Base-by-base conservation (phyloP, 352 stramenopile species). In the Phytophthora citrophthora region DNA sequence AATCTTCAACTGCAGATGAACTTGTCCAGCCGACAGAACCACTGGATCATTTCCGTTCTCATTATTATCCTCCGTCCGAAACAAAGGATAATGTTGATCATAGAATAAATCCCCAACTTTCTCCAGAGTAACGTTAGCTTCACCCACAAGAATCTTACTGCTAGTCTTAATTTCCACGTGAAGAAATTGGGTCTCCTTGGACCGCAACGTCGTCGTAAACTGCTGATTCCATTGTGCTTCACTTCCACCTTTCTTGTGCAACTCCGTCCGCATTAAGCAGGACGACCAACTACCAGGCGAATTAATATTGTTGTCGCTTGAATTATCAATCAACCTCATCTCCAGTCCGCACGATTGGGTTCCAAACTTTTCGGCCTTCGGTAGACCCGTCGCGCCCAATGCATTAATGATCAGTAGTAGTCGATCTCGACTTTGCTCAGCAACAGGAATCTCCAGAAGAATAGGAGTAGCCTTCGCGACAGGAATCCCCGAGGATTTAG, bases 211-310 rank as follows among this genome's bases (percentile, higher is more conserved):
- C 3, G 74, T 72, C 1, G 75, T 86, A 51, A 95, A 94, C 40
- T 90, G 81, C 55, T 94, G 82, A 39, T 95, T 91, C 87, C 85
- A 95, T 47, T 91, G 81, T 9, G 87, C 85, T 43, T 95, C 85
- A 27, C 80, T 91, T 4, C 87, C 85, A 11, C 87, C 81, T 61
- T 94, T 94, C 72, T 92, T 93, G 70, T 92, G 83, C 16, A 92
- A 32, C 12, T 69, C 65, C 11, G 86, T 93, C 18, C 81, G 74
- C 52, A 91, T 68, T 47, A 76, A 65, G 9, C 64, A 74, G 6
- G 58, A 73, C 3, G 67, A 58, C 11, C 40, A 58, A 9, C 10
- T 58, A 52, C 29, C 12, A 34, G 20, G 15, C 29, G 45, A 34
- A 18, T 24, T 68, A 18, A 50, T 55, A 26, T 69, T 51, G 15